Base-by-base conservation (phyloP, 2,329 filamentous ascomycete genomes). In the Colletotrichum salicis region DNA sequence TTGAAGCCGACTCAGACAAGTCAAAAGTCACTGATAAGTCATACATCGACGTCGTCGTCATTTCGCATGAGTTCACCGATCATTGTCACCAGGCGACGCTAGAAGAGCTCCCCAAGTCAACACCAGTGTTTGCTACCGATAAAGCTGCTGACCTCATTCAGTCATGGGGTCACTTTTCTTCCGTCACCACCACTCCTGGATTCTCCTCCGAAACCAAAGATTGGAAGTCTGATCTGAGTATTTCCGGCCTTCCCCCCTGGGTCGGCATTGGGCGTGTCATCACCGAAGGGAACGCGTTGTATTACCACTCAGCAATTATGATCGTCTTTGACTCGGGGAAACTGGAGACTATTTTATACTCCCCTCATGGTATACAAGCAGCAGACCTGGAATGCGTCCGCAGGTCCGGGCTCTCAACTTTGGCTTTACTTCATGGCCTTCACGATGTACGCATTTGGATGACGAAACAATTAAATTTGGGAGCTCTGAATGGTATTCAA, bases 51-150 rank as follows among this genome's bases (percentile, higher is more conserved):
- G 86, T 82, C 2, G 88, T 92, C 2, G 84, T 85, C 33, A 83
- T 92, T 37, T 89, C 85, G 19, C 90, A 93, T 76, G 90, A 92
- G 77, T 93, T 92, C 75, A 92, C 90, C 1, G 90, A 93, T 76
- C 91, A 92, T 77, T 92, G 90, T 78, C 90, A 93, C 76, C 84
- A 87, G 71, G 84, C 87, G 3, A 93, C 91, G 15, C 80, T 93
- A 31, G 78, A 86, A 55, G 86, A 91, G 75, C 79, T 92, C 4
- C 82, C 87, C 6, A 74, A 75, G 1, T 78, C 83, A 55, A 87
- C 90, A 4, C 89, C 90, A 0, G 83, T 93, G 0, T 87, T 92
- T 70, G 90, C 90, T 13, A 86, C 88, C 2, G 84, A 86, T 75
- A 86, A 89, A 78, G 90, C 90, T 0, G 88, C 87, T 0, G 81